Evolutionary conservation across 345 rosid genomes (phyloP).

Genomic region (Camelina sativa): DNA sequence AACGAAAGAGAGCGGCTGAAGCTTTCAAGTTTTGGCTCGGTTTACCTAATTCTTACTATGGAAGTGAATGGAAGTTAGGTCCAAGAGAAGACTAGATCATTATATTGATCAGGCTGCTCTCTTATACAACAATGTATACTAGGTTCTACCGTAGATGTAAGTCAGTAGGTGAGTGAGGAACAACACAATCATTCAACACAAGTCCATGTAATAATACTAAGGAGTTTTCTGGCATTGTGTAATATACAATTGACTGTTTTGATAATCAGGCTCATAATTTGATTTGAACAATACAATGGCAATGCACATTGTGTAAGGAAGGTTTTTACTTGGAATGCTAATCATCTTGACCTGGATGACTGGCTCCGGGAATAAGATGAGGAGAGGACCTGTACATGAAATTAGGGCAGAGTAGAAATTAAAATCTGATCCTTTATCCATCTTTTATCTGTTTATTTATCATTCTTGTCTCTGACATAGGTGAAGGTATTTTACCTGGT

Average conservation of each 20-base stretch:
- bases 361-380: slow-evolving; percentile 84
- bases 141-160: slow-evolving; percentile 38
- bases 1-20: slow-evolving; percentile 92
- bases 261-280: slow-evolving; percentile 8
- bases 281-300: slow-evolving; percentile 14
- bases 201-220: slow-evolving; percentile 19
- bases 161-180: slow-evolving; percentile 32
- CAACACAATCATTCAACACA: slow-evolving; percentile 28
- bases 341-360: slow-evolving; percentile 66
- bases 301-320: slow-evolving; percentile 12
- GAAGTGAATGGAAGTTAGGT: slow-evolving; percentile 77
- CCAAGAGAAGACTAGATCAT: slow-evolving; percentile 46
- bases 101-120: slow-evolving; percentile 28
- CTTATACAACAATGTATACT: slow-evolving; percentile 34
- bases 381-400: slow-evolving; percentile 70
- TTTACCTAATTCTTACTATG: slow-evolving; percentile 87
- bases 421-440: neutral
- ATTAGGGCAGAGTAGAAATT: slow-evolving; percentile 18
- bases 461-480: slow-evolving; percentile 6
- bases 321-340: slow-evolving; percentile 5
- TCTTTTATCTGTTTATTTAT: slow-evolving; percentile 4
- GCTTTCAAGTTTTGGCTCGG: slow-evolving; percentile 99
- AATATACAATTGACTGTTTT: slow-evolving; percentile 32
- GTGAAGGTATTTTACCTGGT: slow-evolving; percentile 64
- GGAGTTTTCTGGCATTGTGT: slow-evolving; percentile 34